Evolutionary conservation across 2,329 filamentous ascomycete species (phyloP).

Genomic region (Paracoccidioides lutzii): DNA sequence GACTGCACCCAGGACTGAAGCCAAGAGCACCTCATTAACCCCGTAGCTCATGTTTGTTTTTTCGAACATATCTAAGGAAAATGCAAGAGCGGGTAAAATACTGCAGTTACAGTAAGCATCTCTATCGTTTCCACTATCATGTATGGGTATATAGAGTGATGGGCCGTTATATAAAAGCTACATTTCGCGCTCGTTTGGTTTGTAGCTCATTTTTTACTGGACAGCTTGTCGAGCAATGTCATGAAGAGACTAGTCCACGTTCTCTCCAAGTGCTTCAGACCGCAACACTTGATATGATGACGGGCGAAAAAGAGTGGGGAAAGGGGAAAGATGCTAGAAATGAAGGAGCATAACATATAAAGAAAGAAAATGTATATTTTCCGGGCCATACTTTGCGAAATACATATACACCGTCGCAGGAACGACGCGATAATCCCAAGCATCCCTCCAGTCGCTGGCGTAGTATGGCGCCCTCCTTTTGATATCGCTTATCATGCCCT

Average conservation of each 20-base stretch:
- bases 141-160: neutral
- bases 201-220: neutral
- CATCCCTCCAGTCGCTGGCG: constrained; percentile 69
- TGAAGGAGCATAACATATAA: neutral
- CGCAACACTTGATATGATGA: neutral
- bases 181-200: neutral
- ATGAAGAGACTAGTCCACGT: neutral
- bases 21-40: constrained; percentile 80
- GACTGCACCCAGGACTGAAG: constrained; percentile 68
- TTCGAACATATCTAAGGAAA: constrained; percentile 86
- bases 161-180: neutral
- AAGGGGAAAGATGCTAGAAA: neutral
- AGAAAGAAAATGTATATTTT: constrained; percentile 4
- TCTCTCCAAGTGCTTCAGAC: neutral
- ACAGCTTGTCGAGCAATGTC: neutral
- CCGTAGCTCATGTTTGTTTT: constrained; percentile 76
- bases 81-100: constrained; percentile 75
- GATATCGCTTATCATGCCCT: constrained; percentile 68
- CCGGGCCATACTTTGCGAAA: constrained; percentile 63
- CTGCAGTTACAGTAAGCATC: constrained; percentile 32
- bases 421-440: constrained; percentile 80
- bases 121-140: neutral
- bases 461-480: constrained; percentile 65
- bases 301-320: neutral
- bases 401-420: constrained; percentile 89